A percentile compares a stretch with the other conserved stretches of the same genome.
Conservation (phyloP, 192 early-diverging fungal species). For the Coemansia sp. region DNA sequence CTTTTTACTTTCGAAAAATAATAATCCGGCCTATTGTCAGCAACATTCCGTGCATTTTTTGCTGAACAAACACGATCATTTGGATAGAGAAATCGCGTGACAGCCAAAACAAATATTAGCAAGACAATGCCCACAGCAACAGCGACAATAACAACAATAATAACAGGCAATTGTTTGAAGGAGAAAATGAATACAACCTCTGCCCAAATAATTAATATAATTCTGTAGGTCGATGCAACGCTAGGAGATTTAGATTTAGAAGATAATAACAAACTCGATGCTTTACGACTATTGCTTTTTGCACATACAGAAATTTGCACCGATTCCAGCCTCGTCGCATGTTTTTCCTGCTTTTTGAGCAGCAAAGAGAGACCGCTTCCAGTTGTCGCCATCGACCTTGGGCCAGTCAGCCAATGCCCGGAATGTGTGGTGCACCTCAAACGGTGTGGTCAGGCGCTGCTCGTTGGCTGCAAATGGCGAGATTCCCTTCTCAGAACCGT, state of each 20-base stretch:
- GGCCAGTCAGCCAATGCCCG: conserved; percentile 44
- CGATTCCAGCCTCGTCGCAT: conserved; percentile 40
- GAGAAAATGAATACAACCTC: no score
- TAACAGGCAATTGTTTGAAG: no score
- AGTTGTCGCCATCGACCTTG: conserved; percentile 18
- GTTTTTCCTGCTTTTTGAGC: conserved; percentile 28
- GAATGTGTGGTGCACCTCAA: conserved; percentile 47
- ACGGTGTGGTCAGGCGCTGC: conserved; percentile 44
- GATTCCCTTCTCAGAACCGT: conserved; percentile 12
- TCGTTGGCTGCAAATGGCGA: conserved; percentile 41
- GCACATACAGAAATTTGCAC: conserved; percentile 43
- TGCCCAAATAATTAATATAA: no score
- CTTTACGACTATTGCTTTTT: background rate
- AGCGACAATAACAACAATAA: no score
- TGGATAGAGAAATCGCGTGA: background rate
- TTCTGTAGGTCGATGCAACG: no score
- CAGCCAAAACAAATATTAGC: background rate
- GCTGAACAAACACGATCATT: background rate
- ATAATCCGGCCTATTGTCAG: background rate
- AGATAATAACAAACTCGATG: background rate
- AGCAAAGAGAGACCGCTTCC: conserved; percentile 36
- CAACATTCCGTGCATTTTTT: background rate
- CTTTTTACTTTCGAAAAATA: background rate
- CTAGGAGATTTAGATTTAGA: no score
- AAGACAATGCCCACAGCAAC: background rate